Conservation (phyloP, 2,329 filamentous ascomycete genomes). For the Beauveria rudraprayagi region DNA sequence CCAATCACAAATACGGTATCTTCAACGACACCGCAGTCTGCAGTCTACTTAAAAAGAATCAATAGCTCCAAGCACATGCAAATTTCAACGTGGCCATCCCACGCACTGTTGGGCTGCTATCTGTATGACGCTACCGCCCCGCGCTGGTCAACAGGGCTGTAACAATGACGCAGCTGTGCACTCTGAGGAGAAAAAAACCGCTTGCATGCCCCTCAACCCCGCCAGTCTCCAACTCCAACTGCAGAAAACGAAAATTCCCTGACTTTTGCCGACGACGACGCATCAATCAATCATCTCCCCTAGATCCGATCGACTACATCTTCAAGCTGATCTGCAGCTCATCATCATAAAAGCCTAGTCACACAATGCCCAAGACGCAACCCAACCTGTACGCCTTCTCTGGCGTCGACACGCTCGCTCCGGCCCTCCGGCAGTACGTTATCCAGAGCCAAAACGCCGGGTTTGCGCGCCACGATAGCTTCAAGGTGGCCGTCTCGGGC, state of each 20-base stretch:
- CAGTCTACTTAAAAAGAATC: not conserved
- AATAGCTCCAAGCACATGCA: not conserved
- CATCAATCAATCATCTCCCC: not conserved
- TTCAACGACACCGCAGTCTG: not conserved
- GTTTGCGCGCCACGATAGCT: slow-evolving; percentile 69
- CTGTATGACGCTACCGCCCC: slow-evolving; percentile 1
- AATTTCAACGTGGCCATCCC: not conserved
- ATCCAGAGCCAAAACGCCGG: slow-evolving; percentile 74
- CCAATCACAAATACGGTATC: not conserved
- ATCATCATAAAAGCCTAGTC: not conserved
- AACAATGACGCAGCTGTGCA: not conserved
- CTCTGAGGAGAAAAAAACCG: not conserved
- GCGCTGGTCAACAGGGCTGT: not conserved
- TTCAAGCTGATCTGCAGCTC: not conserved
- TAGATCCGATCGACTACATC: not conserved
- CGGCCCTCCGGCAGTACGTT: slow-evolving; percentile 72
- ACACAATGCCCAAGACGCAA: slow-evolving; percentile 46
- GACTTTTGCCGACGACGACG: not conserved
- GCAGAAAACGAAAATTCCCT: not conserved
- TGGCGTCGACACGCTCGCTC: slow-evolving; percentile 60
- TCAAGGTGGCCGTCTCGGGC: slow-evolving; percentile 89
- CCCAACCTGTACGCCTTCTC: slow-evolving; percentile 76
- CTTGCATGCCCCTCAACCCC: slow-evolving; percentile 1
- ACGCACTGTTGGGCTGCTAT: not conserved
- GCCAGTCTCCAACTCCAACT: not conserved